phyloP scores from a whole-genome alignment of 305 asterid species.

The Galium porrigens region DNA sequence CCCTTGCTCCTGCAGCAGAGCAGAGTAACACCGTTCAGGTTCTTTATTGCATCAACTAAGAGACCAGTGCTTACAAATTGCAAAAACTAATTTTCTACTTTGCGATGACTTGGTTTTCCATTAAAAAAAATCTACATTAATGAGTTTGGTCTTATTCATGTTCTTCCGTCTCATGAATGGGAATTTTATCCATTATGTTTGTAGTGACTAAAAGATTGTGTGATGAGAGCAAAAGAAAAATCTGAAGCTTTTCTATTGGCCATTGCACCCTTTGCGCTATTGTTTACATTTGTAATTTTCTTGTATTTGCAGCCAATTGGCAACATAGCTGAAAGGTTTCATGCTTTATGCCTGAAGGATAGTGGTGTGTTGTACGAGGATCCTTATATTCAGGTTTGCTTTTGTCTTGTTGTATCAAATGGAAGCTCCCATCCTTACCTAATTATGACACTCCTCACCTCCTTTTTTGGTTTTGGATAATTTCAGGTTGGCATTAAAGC shows the following conservation, averaged over 20 bases:
- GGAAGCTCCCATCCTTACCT: neutral
- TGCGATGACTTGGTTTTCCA: neutral
- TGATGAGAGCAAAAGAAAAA: neutral
- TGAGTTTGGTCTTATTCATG: neutral
- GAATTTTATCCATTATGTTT: conserved; percentile 2
- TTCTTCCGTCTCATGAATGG: neutral
- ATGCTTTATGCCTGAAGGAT: conserved; percentile 68
- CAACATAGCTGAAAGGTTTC: conserved; percentile 68
- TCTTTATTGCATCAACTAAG: conserved; percentile 15
- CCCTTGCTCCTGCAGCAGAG: conserved; percentile 65
- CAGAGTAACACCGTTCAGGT: conserved; percentile 63
- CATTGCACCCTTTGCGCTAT: neutral
- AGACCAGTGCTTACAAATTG: neutral
- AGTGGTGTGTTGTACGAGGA: conserved; percentile 90
- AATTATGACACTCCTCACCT: neutral
- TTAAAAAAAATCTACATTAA: neutral
- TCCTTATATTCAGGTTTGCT: conserved; percentile 66
- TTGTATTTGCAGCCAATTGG: conserved; percentile 57
- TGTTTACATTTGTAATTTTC: conserved; percentile 15
- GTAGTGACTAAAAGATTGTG: neutral
- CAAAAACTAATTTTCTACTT: neutral
- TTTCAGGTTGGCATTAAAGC: conserved; percentile 88
- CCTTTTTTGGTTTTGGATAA: neutral
- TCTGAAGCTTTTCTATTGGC: neutral
- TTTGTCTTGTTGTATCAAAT: conserved; percentile 9